phyloP scores from a whole-genome alignment of 345 rosid genomes.

The Lenwebbia sp. region DNA sequence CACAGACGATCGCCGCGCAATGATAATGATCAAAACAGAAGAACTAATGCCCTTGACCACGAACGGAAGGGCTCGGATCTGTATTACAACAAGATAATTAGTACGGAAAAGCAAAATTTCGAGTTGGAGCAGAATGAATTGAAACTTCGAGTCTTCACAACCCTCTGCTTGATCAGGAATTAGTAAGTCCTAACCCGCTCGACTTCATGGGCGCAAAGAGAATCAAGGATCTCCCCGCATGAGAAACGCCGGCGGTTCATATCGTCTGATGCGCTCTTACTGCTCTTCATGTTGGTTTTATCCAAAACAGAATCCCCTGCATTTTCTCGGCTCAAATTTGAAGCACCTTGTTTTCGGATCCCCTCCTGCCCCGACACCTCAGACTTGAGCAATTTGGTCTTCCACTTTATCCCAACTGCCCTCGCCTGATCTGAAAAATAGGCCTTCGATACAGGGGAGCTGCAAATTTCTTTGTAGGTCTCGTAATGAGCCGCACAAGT shows the following conservation, averaged over 20 bases:
- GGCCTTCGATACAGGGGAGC: slow-evolving; percentile 50
- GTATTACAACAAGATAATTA: background rate
- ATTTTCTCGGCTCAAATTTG: background rate
- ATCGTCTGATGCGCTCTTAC: background rate
- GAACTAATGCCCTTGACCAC: background rate
- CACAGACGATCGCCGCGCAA: background rate
- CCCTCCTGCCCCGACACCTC: background rate
- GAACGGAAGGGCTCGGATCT: background rate
- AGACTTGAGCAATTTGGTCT: slow-evolving; percentile 16
- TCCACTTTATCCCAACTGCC: slow-evolving; percentile 53
- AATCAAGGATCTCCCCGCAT: slow-evolving; percentile 13
- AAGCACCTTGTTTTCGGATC: background rate
- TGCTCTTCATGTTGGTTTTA: background rate
- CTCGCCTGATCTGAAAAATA: slow-evolving; percentile 77
- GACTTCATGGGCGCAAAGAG: slow-evolving; percentile 2
- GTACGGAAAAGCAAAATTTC: background rate
- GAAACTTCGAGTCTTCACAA: background rate
- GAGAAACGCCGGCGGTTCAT: background rate
- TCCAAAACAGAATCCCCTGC: background rate
- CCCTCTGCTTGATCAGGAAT: background rate
- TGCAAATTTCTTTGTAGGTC: slow-evolving; percentile 75
- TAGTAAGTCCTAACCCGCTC: slow-evolving; percentile 10
- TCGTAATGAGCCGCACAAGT: slow-evolving; percentile 68
- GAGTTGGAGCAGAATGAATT: background rate
- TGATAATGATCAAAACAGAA: background rate